Evolutionary conservation across 1,284 basidiomycete species (phyloP), one percentile per base, ranked within the genome.

Genomic region (Phellinidium pouzarii): DNA sequence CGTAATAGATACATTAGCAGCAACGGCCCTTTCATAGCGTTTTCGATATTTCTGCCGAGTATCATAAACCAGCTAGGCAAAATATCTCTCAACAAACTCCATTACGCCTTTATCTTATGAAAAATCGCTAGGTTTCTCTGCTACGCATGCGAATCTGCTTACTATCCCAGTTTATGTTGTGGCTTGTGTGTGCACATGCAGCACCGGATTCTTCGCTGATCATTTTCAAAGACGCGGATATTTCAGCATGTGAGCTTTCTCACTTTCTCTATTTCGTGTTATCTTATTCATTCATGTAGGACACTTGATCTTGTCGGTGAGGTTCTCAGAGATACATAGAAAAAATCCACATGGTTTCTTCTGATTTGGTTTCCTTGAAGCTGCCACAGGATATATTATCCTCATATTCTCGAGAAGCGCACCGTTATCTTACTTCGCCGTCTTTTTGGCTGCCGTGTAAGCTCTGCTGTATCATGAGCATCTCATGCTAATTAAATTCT

Each of bases 11-110:
- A 81, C 57, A 70, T 65, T 61, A 81, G 82, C 22, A 66, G 66
- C 44, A 80, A 81, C 59, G 79, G 74, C 64, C 83, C 85, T 0
- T 65, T 88, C 29, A 89, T 87, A 59, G 82, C 85, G 1, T 87
- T 88, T 65, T 73, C 80, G 5, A 65, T 87, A 37, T 89, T 88
- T 69, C 69, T 87, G 31, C 86, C 86, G 3, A 82, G 76, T 38
- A 86, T 86, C 60, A 84, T 85, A 64, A 80, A 74, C 56, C 68
- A 82, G 67, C 79, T 83, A 55, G 52, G 63, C 62, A 31, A 65
- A n/a, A 58, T 42, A 14, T 38, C 7, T 36, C 8, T 31, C 27
- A 20, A 17, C 17, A 23, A 1, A 12, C 29, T 11, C 22, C 4
- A 25, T 48, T 23, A n/a, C n/a, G 52, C 54, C n/a, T 52, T 17